phyloP scores from a whole-genome alignment of 148 eudicot genomes.

The Silene conica region DNA sequence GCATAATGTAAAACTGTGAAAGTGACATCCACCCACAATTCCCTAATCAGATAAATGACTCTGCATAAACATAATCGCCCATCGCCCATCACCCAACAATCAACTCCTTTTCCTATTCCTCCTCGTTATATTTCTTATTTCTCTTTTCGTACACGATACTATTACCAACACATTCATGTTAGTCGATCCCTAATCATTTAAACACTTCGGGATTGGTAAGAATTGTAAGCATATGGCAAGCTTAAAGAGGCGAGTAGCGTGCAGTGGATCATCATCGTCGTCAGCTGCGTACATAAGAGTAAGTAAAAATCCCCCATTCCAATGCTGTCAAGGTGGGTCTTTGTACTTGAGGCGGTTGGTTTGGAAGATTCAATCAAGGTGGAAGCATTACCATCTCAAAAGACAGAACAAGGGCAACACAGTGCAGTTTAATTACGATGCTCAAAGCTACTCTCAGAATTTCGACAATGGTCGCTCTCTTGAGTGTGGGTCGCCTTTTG shows the following conservation, averaged over 20 bases:
- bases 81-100: no score
- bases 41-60: no score
- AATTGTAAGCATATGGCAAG: not conserved
- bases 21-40: no score
- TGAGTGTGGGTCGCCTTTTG: constrained; percentile 26
- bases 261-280: constrained; percentile 8
- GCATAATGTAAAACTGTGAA: no score
- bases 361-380: constrained; percentile 27
- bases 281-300: not conserved
- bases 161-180: no score
- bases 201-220: no score
- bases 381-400: constrained; percentile 20
- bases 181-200: no score
- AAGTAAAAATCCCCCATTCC: constrained; percentile 3
- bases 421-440: constrained; percentile 28
- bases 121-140: no score
- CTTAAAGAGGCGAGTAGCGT: constrained; percentile 14
- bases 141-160: no score
- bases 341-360: constrained; percentile 19
- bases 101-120: no score
- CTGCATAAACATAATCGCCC: no score
- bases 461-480: constrained; percentile 32
- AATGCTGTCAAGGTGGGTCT: constrained; percentile 5
- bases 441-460: constrained; percentile 36
- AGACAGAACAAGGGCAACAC: constrained; percentile 6